A percentile compares a stretch with the other conserved stretches of the same genome.
phyloP scores from a whole-genome alignment of 192 early-diverging fungal genomes.

The Gonapodya sp. region DNA sequence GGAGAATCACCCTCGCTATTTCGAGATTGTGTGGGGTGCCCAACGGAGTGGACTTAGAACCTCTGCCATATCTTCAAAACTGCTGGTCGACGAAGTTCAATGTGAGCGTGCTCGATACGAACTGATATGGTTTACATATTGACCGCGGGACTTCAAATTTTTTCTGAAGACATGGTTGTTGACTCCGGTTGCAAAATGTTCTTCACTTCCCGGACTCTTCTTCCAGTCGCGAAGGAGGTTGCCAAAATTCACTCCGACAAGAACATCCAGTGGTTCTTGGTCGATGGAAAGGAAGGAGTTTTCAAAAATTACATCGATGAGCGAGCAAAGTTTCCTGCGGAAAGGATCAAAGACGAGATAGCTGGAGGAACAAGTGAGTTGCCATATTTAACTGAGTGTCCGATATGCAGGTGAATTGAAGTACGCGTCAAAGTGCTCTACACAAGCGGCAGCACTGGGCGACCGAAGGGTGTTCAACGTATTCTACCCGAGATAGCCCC shows the following conservation, averaged over 20 bases:
- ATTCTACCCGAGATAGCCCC: background rate
- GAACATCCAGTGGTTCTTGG: background rate
- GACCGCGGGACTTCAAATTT: no score
- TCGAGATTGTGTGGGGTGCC: background rate
- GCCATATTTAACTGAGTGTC: background rate
- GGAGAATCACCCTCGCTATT: background rate
- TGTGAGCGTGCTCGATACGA: background rate
- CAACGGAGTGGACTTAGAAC: background rate
- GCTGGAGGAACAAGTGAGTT: background rate
- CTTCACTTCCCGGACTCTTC: background rate
- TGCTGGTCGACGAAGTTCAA: background rate
- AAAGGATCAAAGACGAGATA: background rate
- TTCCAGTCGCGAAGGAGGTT: background rate
- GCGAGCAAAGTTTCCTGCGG: background rate
- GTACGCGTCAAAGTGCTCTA: conserved; percentile 2
- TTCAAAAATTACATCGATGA: background rate
- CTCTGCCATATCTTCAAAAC: background rate
- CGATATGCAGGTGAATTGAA: background rate
- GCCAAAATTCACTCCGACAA: background rate
- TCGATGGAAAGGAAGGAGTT: background rate
- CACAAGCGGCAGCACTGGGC: background rate
- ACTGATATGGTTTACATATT: no score
- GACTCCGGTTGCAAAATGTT: conserved; percentile 5
- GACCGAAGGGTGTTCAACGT: conserved; percentile 4
- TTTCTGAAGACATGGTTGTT: background rate